Conservation (phyloP, 2,329 filamentous ascomycete species). For the Lachnellula occidentalis region DNA sequence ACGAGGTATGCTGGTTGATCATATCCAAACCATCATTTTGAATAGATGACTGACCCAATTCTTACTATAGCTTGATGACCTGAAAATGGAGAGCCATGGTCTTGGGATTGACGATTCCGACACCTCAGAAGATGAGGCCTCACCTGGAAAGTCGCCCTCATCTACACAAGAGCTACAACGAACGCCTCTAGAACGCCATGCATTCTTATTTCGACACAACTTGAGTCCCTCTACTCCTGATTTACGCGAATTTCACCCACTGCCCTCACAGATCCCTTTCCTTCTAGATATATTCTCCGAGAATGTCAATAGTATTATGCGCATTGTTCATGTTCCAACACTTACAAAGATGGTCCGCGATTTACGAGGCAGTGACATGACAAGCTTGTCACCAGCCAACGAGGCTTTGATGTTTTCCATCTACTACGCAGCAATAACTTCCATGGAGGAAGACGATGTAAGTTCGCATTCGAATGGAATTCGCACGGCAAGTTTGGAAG, state of each 20-base stretch:
- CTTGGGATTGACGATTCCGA: constrained; percentile 33
- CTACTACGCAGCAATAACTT: constrained; percentile 50
- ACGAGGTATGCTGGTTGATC: constrained; percentile 40
- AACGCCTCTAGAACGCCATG: constrained; percentile 41
- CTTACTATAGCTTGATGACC: constrained; percentile 36
- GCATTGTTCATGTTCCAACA: constrained; percentile 43
- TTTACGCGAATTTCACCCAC: constrained; percentile 40
- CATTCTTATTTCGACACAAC: constrained; percentile 47
- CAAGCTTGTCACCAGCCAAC: constrained; percentile 36
- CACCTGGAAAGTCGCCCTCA: constrained; percentile 23
- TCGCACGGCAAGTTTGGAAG: neutral
- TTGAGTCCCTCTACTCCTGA: constrained; percentile 29
- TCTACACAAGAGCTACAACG: constrained; percentile 38
- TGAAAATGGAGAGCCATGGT: constrained; percentile 37
- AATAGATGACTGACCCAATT: constrained; percentile 17
- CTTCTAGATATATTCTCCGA: constrained; percentile 45
- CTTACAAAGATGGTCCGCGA: constrained; percentile 36
- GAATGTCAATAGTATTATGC: constrained; percentile 44
- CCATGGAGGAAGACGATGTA: constrained; percentile 54
- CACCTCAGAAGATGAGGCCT: constrained; percentile 36
- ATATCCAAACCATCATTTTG: neutral
- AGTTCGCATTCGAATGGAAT: constrained; percentile 19
- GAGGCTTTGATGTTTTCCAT: constrained; percentile 53
- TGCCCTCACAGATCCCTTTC: constrained; percentile 51
- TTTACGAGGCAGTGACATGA: constrained; percentile 29